phyloP scores from a whole-genome alignment of 192 early-diverging fungal species.

The Linnemannia hyalina region DNA sequence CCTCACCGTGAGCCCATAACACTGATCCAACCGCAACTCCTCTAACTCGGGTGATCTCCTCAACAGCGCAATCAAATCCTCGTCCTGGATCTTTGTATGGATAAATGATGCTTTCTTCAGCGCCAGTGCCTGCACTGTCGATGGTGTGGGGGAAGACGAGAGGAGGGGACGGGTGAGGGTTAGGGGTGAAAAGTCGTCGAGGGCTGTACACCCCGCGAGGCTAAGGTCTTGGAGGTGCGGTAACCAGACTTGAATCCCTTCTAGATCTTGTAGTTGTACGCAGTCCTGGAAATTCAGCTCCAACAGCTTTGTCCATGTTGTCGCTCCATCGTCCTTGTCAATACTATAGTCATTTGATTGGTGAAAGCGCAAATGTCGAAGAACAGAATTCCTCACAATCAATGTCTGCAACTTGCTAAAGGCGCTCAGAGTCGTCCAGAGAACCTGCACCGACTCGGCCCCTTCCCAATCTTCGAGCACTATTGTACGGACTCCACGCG shows the following conservation, averaged over 20 bases:
- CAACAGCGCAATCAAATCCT: conserved; percentile 33
- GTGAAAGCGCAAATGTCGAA: not conserved
- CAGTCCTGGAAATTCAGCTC: conserved; percentile 31
- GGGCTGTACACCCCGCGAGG: conserved; percentile 15
- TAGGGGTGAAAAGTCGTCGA: conserved; percentile 21
- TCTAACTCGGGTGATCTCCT: conserved; percentile 16
- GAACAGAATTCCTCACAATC: not conserved
- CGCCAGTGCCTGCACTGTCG: not conserved
- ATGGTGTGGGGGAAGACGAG: too few species aligned
- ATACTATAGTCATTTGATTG: not conserved
- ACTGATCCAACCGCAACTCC: conserved; percentile 45
- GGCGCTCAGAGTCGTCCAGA: not conserved
- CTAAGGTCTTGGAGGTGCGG: conserved; percentile 17
- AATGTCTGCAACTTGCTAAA: not conserved
- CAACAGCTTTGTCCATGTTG: conserved; percentile 14
- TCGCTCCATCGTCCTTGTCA: too few species aligned
- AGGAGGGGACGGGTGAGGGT: not conserved
- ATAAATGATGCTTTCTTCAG: not conserved
- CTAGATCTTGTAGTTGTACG: conserved; percentile 16
- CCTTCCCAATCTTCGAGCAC: conserved; percentile 33
- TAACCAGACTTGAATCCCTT: not conserved
- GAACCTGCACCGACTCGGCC: not conserved
- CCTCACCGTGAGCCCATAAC: conserved; percentile 30
- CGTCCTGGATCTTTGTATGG: conserved; percentile 22
- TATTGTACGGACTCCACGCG: not conserved